phyloP scores from a whole-genome alignment of 164 flowering plant genomes.

The Brasenia schreberi region DNA sequence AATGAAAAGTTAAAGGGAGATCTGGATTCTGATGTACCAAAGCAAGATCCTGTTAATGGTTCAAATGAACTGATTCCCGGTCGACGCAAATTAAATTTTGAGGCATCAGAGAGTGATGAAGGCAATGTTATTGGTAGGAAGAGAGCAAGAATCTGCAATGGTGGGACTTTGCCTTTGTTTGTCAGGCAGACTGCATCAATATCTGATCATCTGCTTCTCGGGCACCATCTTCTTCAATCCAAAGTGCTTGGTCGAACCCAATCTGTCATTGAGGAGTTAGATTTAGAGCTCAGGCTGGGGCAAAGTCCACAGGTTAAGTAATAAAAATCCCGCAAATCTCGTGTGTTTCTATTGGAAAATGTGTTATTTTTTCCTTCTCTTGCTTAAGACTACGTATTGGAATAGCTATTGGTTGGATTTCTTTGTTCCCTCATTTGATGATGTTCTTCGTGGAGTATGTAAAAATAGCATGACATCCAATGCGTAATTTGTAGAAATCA shows the following conservation, averaged over 20 bases:
- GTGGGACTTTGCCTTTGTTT: constrained; percentile 1
- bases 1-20: constrained; percentile 8
- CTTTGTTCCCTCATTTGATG: background rate
- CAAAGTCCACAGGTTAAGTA: constrained; percentile 36
- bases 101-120: constrained; percentile 6
- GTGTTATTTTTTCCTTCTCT: background rate
- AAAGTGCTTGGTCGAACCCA: constrained; percentile 19
- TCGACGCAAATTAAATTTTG: background rate
- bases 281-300: constrained; percentile 91
- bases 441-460: background rate
- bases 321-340: background rate
- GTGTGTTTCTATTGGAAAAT: background rate
- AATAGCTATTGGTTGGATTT: background rate
- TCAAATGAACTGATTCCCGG: constrained; percentile 18
- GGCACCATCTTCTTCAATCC: constrained; percentile 12
- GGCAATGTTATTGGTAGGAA: constrained; percentile 24
- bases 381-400: background rate
- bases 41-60: constrained; percentile 20
- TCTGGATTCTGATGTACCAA: constrained; percentile 10
- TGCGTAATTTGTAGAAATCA: background rate
- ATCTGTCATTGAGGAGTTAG: constrained; percentile 24
- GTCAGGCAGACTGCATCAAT: constrained; percentile 9
- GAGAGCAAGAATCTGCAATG: constrained; percentile 10
- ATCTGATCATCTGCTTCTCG: constrained; percentile 1
- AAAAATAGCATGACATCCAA: background rate